Percentiles rank a stretch among this genome's conserved stretches.
phyloP scores from a whole-genome alignment of 1,139 yeast genomes.

The Lodderomyces theae region DNA sequence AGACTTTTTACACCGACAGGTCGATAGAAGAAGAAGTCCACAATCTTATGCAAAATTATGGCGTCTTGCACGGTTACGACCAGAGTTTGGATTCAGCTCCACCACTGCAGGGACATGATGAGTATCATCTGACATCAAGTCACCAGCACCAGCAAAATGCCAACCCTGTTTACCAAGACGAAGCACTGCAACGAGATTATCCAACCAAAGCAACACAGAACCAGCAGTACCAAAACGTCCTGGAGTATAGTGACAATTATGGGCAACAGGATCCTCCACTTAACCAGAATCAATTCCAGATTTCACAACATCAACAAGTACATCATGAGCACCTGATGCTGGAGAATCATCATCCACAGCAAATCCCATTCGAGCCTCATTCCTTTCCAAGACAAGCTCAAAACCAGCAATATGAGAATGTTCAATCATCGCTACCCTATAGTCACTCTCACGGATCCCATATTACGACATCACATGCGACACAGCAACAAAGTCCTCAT shows the following conservation, averaged over 20 bases:
- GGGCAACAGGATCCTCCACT: not conserved
- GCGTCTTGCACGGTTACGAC: slow-evolving; percentile 2
- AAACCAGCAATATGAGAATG: not conserved
- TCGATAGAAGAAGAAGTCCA: slow-evolving; percentile 12
- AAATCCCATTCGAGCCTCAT: not conserved
- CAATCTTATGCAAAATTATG: slow-evolving; percentile 7
- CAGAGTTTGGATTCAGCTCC: not conserved
- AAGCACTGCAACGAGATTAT: not conserved
- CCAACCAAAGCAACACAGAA: not conserved
- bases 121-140: not conserved
- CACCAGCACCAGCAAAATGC: not conserved
- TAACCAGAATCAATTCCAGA: not conserved
- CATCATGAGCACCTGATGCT: not conserved
- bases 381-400: not conserved
- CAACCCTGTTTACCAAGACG: not conserved
- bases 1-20: slow-evolving; percentile 9
- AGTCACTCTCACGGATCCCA: not conserved
- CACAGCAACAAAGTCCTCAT: not conserved
- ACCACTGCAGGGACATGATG: not conserved
- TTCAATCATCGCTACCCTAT: not conserved
- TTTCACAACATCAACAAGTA: slow-evolving; percentile 4
- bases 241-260: not conserved
- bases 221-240: not conserved
- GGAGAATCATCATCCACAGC: slow-evolving; percentile 1
- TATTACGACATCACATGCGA: not conserved